These are phyloP conservation scores for Fomitopsis palustris DNA, from an alignment of 1,284 basidiomycete genomes.

Conservation along the genomic window DNA sequence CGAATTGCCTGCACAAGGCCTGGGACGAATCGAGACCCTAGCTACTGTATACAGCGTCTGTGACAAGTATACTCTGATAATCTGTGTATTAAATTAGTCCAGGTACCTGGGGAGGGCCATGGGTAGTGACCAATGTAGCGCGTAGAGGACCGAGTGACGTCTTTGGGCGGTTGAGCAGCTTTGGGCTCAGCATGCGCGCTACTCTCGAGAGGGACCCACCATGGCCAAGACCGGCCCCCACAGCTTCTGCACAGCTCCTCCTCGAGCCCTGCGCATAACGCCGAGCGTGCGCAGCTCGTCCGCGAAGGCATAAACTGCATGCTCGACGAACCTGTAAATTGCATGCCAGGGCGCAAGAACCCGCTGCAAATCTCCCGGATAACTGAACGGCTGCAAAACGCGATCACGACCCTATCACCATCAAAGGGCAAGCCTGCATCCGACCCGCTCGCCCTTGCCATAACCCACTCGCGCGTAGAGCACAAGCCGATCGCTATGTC, in stretches of 20 bases:
- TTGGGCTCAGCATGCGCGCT: not conserved
- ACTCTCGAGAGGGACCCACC: too few relatives aligned
- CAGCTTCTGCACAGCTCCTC: not conserved
- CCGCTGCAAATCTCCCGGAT: slow-evolving; percentile 18
- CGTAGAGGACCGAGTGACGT: too few relatives aligned
- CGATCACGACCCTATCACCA: slow-evolving; percentile 7
- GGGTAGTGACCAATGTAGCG: too few relatives aligned
- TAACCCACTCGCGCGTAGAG: slow-evolving; percentile 5
- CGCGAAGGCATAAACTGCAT: not conserved
- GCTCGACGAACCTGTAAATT: not conserved
- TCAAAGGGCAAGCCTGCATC: slow-evolving; percentile 11
- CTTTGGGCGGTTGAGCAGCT: not conserved
- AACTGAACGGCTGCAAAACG: slow-evolving; percentile 18
- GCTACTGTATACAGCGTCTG: too few relatives aligned
- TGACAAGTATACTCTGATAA: too few relatives aligned
- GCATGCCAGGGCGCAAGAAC: slow-evolving; percentile 12
- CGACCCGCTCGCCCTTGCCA: slow-evolving; percentile 10
- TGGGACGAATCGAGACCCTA: too few relatives aligned
- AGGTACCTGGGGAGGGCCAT: too few relatives aligned
- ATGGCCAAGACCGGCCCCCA: not conserved
- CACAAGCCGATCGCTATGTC: slow-evolving; percentile 9
- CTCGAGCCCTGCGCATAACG: not conserved
- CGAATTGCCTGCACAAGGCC: too few relatives aligned
- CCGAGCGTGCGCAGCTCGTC: not conserved
- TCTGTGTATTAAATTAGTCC: too few relatives aligned